Percentiles rank a stretch among this genome's conserved stretches.
Conservation (phyloP, 192 early-diverging fungal genomes). For the Pecoramyces ruminantium region DNA sequence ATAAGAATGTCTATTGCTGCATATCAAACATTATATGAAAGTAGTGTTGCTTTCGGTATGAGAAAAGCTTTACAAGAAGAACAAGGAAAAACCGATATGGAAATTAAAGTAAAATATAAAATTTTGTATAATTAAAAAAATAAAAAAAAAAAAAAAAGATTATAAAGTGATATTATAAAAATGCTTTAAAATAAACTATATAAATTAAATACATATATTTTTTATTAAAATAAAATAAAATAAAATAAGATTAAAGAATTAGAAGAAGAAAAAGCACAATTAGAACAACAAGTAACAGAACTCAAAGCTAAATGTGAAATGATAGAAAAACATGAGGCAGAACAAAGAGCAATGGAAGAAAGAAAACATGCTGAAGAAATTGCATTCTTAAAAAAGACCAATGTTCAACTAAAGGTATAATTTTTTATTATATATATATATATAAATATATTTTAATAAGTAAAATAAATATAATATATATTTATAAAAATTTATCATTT, state of each 20-base stretch:
- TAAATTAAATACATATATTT: background rate
- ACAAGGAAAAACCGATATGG: conserved; percentile 45
- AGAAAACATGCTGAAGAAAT: conserved; percentile 49
- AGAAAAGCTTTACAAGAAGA: conserved; percentile 41
- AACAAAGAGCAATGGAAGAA: conserved; percentile 43
- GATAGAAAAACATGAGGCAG: conserved; percentile 41
- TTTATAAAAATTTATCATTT: no score
- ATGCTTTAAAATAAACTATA: background rate
- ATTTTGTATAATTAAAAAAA: background rate
- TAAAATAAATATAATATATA: no score
- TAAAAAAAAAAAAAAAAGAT: background rate
- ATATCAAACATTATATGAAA: conserved; percentile 44
- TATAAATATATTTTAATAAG: no score
- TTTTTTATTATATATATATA: background rate
- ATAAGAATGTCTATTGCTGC: conserved; percentile 51
- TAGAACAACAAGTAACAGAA: conserved; percentile 36
- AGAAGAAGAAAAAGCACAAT: conserved; percentile 40
- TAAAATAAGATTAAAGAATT: conserved; percentile 28
- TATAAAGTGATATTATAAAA: no score
- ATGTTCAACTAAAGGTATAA: conserved; percentile 42
- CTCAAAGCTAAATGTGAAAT: conserved; percentile 47
- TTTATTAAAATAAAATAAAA: no score
- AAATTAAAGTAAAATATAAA: conserved; percentile 19
- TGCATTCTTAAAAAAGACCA: conserved; percentile 48
- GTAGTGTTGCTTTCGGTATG: conserved; percentile 45